Percentiles rank a stretch among this genome's conserved stretches.
phyloP scores from a whole-genome alignment of 495 filamentous ascomycete genomes.

The Clavariopsis aquatica region DNA sequence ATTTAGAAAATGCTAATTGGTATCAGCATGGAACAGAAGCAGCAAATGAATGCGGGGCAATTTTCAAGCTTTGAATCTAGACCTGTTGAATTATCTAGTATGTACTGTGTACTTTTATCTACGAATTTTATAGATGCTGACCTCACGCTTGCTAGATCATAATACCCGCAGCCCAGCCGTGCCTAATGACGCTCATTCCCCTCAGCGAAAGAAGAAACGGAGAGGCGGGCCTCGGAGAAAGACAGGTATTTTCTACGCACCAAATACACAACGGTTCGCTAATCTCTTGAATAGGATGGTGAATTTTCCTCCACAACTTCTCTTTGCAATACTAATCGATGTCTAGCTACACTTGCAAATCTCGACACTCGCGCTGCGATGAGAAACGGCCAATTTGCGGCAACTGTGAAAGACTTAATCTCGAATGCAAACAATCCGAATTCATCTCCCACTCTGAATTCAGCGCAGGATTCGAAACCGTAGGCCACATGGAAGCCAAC shows the following conservation, averaged over 20 bases:
- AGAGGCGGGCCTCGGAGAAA: slow-evolving; percentile 29
- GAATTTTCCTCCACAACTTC: background rate
- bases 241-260: slow-evolving; percentile 8
- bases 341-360: slow-evolving; percentile 32
- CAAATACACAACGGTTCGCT: background rate
- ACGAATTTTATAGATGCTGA: background rate
- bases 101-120: background rate
- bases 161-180: background rate
- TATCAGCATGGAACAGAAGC: background rate
- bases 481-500: background rate
- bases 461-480: slow-evolving; percentile 5
- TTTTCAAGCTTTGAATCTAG: background rate
- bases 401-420: slow-evolving; percentile 30
- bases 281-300: background rate
- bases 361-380: slow-evolving; percentile 32
- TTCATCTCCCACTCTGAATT: slow-evolving; percentile 33
- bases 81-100: background rate
- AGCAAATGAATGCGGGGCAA: background rate
- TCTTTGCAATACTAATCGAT: background rate
- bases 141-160: background rate
- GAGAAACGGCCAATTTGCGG: slow-evolving; percentile 34
- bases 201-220: slow-evolving; percentile 24
- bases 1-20: background rate
- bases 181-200: background rate
- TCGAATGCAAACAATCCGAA: slow-evolving; percentile 29